A percentile compares a stretch with the other conserved stretches of the same genome.
Evolutionary conservation across 805 yeast species (phyloP).

Genomic region (Yarrowia deformans): DNA sequence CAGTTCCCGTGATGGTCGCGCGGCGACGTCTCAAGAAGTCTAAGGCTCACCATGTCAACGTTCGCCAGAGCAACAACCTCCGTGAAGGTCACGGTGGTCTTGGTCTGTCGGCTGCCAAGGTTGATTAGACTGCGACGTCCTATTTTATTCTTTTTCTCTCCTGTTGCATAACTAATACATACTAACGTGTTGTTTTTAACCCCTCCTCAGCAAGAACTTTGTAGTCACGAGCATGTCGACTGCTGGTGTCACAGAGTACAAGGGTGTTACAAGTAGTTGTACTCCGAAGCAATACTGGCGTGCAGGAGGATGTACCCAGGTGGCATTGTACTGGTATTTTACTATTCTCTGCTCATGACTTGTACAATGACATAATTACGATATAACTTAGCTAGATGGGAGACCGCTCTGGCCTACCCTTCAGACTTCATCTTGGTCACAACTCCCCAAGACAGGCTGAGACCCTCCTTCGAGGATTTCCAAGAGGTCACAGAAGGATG

Average conservation of each 20-base stretch:
- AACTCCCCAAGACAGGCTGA: slow-evolving; percentile 41
- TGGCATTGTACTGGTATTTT: neutral
- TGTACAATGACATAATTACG: neutral
- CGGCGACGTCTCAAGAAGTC: slow-evolving; percentile 73
- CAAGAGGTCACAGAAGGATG: slow-evolving; percentile 50
- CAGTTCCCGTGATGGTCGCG: slow-evolving; percentile 84
- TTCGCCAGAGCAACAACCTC: slow-evolving; percentile 50
- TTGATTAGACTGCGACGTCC: slow-evolving; percentile 39
- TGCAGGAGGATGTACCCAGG: too few species aligned
- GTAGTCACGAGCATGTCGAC: too few species aligned
- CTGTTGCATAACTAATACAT: slow-evolving; percentile 36
- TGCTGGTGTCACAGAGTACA: too few species aligned
- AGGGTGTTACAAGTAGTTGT: too few species aligned
- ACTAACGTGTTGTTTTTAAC: slow-evolving; percentile 21
- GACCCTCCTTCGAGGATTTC: slow-evolving; percentile 43
- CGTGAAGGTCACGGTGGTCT: slow-evolving; percentile 44
- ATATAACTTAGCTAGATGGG: neutral
- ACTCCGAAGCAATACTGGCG: too few species aligned
- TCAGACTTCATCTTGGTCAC: neutral
- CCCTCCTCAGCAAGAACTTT: too few species aligned
- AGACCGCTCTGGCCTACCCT: neutral
- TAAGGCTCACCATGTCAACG: slow-evolving; percentile 63
- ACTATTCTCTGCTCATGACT: too few species aligned
- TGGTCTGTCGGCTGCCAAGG: slow-evolving; percentile 43
- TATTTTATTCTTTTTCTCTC: neutral